A percentile compares a stretch with the other conserved stretches of the same genome.
Evolutionary conservation across 441 rosid species (phyloP).

Genomic region (Corymbia calophylla): DNA sequence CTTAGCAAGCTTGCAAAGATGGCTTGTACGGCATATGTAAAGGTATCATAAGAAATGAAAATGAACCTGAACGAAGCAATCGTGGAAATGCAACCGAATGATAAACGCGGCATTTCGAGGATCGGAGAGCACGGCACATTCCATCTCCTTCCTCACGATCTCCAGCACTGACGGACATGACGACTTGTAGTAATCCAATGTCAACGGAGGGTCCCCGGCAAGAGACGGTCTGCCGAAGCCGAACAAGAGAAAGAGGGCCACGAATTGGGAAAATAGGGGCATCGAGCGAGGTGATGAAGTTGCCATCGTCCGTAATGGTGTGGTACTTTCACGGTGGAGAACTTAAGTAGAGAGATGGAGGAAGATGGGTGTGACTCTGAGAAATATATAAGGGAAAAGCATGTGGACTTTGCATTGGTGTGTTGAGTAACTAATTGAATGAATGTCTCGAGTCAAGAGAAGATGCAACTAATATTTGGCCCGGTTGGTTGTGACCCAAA

Average conservation of each 20-base stretch:
- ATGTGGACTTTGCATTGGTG: conserved; percentile 4
- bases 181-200: conserved; percentile 60
- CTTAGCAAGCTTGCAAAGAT: neutral
- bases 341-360: conserved; percentile 5
- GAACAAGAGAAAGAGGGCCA: neutral
- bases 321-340: neutral
- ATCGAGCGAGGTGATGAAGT: neutral
- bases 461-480: conserved; percentile 74
- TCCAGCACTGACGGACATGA: conserved; percentile 65
- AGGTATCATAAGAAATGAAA: neutral
- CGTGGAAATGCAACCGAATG: conserved; percentile 70
- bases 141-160: conserved; percentile 73
- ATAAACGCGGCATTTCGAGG: conserved; percentile 81
- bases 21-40: neutral
- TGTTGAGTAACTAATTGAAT: conserved; percentile 24
- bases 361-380: conserved; percentile 29
- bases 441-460: conserved; percentile 45
- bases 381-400: conserved; percentile 29
- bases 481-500: conserved; percentile 61
- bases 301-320: neutral
- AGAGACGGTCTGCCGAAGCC: conserved; percentile 5
- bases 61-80: conserved; percentile 59
- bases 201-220: conserved; percentile 47
- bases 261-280: neutral
- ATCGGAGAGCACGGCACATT: conserved; percentile 69